phyloP scores from a whole-genome alignment of 1,284 basidiomycete species.

The Cutaneotrichosporon cutaneum region DNA sequence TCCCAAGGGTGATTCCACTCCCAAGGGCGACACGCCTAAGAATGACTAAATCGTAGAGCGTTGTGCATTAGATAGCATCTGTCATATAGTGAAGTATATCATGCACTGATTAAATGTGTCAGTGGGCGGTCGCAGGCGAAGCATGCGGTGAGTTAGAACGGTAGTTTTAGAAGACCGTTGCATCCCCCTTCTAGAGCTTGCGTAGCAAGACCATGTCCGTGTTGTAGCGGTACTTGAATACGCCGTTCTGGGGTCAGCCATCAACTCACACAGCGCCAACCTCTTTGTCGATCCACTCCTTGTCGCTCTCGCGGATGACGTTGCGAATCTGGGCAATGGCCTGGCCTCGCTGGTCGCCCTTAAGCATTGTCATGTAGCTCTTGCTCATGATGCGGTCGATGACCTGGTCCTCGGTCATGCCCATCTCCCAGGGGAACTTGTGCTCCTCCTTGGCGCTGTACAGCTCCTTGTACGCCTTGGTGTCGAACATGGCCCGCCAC shows the following conservation, averaged over 20 bases:
- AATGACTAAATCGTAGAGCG: conserved; percentile 9
- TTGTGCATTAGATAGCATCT: conserved; percentile 21
- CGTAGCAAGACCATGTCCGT: conserved; percentile 42
- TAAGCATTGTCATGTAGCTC: conserved; percentile 47
- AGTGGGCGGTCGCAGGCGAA: background rate
- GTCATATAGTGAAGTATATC: conserved; percentile 16
- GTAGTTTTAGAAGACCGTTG: too few relatives aligned
- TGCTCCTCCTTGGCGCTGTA: conserved; percentile 33
- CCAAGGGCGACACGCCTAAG: conserved; percentile 16
- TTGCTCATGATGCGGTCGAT: conserved; percentile 46
- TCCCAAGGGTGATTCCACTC: conserved; percentile 14
- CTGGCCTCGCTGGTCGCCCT: conserved; percentile 29
- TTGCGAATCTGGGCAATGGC: conserved; percentile 31
- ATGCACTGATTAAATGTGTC: conserved; percentile 9
- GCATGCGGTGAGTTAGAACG: background rate
- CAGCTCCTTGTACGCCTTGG: conserved; percentile 34
- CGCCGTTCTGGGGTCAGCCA: conserved; percentile 30
- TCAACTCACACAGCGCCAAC: conserved; percentile 15
- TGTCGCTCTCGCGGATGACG: conserved; percentile 30
- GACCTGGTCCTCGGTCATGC: conserved; percentile 38
- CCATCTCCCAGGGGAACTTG: conserved; percentile 29
- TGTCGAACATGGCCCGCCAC: conserved; percentile 43
- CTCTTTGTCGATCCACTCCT: conserved; percentile 45
- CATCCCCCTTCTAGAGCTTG: conserved; percentile 13
- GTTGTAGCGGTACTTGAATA: conserved; percentile 40